Conservation (phyloP, 257 asterid genomes). For the Orobanche coerulescens region DNA sequence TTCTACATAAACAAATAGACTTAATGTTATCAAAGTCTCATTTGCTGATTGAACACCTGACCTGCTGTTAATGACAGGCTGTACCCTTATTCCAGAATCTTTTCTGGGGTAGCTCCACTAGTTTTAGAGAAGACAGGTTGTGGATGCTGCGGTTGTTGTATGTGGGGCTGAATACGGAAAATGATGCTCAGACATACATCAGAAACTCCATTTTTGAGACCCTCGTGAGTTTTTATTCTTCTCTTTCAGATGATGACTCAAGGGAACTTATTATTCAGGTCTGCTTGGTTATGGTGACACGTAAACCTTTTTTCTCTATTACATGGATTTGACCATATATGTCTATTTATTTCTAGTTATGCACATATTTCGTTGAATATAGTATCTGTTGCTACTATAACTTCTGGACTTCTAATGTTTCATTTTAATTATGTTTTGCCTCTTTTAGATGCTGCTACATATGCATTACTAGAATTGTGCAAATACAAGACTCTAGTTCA, state of each 20-base stretch:
- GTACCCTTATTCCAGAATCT: conserved; percentile 67
- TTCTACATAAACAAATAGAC: conserved; percentile 7
- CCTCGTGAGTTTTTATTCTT: conserved; percentile 63
- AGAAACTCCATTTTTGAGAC: conserved; percentile 56
- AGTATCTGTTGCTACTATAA: background rate
- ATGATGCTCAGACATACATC: conserved; percentile 61
- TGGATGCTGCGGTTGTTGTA: conserved; percentile 80
- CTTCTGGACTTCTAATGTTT: conserved; percentile 5
- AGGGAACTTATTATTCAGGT: conserved; percentile 89
- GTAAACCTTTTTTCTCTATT: conserved; percentile 8
- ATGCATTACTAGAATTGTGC: background rate
- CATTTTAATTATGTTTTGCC: background rate
- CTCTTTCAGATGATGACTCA: conserved; percentile 72
- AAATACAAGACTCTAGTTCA: background rate
- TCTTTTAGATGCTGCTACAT: background rate
- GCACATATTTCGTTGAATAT: background rate
- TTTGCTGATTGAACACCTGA: too few species aligned
- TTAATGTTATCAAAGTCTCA: conserved; percentile 14
- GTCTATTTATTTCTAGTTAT: conserved; percentile 4
- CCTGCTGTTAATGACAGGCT: conserved; percentile 36
- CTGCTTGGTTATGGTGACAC: conserved; percentile 1
- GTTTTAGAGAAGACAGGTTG: conserved; percentile 56
- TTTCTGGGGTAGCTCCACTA: conserved; percentile 74
- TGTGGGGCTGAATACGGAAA: conserved; percentile 63
- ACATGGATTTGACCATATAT: background rate